These are phyloP conservation scores for Salix viminalis DNA, from an alignment of 345 rosid species.

Conservation along the genomic window DNA sequence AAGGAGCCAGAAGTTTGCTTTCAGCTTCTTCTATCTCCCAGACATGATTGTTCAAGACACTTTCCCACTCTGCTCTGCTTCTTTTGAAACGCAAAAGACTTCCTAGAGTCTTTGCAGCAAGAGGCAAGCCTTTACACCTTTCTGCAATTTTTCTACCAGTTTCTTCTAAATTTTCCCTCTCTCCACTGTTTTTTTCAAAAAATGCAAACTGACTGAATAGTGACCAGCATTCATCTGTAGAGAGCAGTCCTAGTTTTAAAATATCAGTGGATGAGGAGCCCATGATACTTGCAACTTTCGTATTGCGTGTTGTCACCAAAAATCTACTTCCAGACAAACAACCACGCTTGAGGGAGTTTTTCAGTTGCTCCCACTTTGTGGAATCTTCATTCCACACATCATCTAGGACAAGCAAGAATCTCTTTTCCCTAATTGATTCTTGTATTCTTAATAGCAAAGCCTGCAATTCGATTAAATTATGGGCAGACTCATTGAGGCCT, in stretches of 20 bases:
- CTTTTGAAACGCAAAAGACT: conserved; percentile 3
- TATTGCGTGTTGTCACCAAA: background rate
- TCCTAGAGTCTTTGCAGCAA: conserved; percentile 6
- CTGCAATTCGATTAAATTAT: background rate
- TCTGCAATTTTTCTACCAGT: background rate
- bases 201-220: conserved; percentile 2
- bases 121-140: conserved; percentile 3
- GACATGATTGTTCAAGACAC: conserved; percentile 6
- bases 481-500: background rate
- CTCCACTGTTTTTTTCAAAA: background rate
- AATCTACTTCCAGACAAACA: background rate
- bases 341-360: background rate
- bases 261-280: background rate
- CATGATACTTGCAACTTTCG: background rate
- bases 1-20: background rate
- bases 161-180: background rate
- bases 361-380: background rate
- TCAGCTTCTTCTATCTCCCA: conserved; percentile 18
- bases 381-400: conserved; percentile 9
- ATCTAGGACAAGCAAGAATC: background rate
- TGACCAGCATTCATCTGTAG: background rate
- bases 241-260: background rate
- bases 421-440: background rate
- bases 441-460: background rate
- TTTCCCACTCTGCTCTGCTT: conserved; percentile 15